phyloP scores from a whole-genome alignment of 2,329 filamentous ascomycete genomes.

The Claviceps lovelessii region DNA sequence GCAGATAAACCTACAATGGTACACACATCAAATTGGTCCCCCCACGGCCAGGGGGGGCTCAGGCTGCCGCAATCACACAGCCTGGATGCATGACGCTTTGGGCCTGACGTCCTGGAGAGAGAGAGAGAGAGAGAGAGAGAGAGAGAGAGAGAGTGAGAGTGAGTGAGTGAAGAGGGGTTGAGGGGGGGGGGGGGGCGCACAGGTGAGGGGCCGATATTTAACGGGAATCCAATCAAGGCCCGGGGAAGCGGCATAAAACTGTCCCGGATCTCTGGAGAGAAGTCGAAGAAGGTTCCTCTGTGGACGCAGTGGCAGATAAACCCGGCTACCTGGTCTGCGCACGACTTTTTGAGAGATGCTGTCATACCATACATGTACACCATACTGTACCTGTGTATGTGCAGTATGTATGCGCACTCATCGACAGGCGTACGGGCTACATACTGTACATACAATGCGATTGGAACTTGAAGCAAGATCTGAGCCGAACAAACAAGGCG shows the following conservation, averaged over 20 bases:
- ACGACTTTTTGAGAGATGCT: neutral
- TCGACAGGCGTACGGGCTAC: neutral
- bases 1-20: neutral
- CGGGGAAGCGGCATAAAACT: neutral
- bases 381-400: too few relatives aligned
- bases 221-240: constrained; percentile 3
- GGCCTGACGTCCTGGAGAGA: neutral
- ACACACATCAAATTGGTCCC: neutral
- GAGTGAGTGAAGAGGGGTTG: too few relatives aligned
- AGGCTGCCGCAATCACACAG: neutral
- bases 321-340: constrained; percentile 2
- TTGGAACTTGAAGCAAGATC: neutral
- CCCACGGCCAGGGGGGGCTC: neutral
- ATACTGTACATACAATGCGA: neutral
- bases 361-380: neutral
- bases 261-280: constrained; percentile 3
- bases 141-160: too few relatives aligned
- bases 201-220: constrained; percentile 3
- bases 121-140: too few relatives aligned
- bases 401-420: neutral
- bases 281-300: neutral
- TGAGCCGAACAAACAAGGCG: neutral
- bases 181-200: neutral
- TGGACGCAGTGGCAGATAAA: neutral
- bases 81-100: neutral